phyloP scores from a whole-genome alignment of 768 basidiomycete species.

The Sarcomyxa edulis region DNA sequence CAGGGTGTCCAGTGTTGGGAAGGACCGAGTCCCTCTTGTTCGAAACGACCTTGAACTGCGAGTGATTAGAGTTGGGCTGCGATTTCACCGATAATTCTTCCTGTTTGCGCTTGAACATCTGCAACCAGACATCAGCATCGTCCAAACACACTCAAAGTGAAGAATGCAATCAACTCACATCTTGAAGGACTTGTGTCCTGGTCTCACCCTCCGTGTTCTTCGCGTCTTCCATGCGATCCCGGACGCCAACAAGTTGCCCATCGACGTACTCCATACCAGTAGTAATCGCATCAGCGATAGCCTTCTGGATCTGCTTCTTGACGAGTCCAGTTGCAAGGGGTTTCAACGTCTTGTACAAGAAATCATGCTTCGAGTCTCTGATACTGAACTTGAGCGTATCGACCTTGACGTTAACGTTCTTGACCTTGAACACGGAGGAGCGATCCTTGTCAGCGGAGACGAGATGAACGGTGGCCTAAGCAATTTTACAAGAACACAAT shows the following conservation, averaged over 20 bases:
- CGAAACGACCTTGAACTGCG: conserved; percentile 78
- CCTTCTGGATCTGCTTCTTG: conserved; percentile 63
- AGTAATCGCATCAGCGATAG: conserved; percentile 57
- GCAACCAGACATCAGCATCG: too few species aligned
- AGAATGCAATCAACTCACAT: conserved; percentile 31
- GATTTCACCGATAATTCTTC: conserved; percentile 24
- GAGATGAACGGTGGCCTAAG: conserved; percentile 57
- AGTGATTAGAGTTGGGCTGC: conserved; percentile 19
- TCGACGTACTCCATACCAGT: conserved; percentile 87
- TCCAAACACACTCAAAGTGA: conserved; percentile 4
- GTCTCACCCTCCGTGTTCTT: conserved; percentile 29
- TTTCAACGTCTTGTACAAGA: conserved; percentile 79
- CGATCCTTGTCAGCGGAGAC: conserved; percentile 55
- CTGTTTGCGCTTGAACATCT: conserved; percentile 61
- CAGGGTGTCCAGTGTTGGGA: conserved; percentile 54
- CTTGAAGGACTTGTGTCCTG: conserved; percentile 48
- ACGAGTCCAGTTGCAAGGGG: conserved; percentile 79
- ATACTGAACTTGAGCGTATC: conserved; percentile 87
- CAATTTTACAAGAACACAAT: neutral
- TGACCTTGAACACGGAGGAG: conserved; percentile 68
- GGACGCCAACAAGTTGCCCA: conserved; percentile 82
- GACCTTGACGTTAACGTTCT: conserved; percentile 72
- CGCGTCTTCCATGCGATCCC: conserved; percentile 71
- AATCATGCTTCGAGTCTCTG: conserved; percentile 86
- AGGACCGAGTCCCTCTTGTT: conserved; percentile 69